phyloP scores from a whole-genome alignment of 345 rosid species.

The Acer saccharum region DNA sequence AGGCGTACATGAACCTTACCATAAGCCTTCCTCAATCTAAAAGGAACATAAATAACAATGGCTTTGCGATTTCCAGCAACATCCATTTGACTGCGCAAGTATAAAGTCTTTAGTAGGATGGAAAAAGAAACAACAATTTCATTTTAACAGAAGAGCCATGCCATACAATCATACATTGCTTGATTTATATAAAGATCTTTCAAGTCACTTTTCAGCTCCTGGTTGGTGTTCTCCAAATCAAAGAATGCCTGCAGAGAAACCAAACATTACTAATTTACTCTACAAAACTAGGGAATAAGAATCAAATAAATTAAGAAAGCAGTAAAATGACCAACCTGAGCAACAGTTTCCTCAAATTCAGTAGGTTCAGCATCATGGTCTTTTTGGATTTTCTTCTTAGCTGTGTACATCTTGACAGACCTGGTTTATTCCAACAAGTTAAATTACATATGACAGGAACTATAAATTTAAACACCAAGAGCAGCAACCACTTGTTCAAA shows the following conservation, averaged over 20 bases:
- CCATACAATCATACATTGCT: conserved; percentile 52
- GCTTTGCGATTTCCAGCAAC: conserved; percentile 76
- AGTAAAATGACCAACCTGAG: conserved; percentile 45
- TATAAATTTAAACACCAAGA: neutral
- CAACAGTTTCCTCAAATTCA: conserved; percentile 83
- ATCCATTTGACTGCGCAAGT: conserved; percentile 67
- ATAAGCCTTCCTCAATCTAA: conserved; percentile 81
- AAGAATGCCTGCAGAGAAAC: conserved; percentile 61
- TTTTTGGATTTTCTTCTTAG: conserved; percentile 80
- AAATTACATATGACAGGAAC: neutral
- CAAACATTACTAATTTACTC: neutral
- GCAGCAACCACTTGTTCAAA: neutral
- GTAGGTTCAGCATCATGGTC: conserved; percentile 87
- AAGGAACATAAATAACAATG: conserved; percentile 77
- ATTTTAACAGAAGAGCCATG: neutral
- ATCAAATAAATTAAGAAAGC: neutral
- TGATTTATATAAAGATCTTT: conserved; percentile 81
- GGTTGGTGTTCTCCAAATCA: conserved; percentile 83
- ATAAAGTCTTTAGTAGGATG: neutral
- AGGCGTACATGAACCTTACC: conserved; percentile 84
- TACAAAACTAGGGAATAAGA: neutral
- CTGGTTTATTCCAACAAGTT: conserved; percentile 23
- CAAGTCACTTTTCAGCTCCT: conserved; percentile 78
- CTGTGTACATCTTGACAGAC: conserved; percentile 67
- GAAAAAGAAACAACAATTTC: neutral